These are phyloP conservation scores for Xanthoconium purpureum DNA, from an alignment of 768 basidiomycete genomes.

Conservation along the genomic window DNA sequence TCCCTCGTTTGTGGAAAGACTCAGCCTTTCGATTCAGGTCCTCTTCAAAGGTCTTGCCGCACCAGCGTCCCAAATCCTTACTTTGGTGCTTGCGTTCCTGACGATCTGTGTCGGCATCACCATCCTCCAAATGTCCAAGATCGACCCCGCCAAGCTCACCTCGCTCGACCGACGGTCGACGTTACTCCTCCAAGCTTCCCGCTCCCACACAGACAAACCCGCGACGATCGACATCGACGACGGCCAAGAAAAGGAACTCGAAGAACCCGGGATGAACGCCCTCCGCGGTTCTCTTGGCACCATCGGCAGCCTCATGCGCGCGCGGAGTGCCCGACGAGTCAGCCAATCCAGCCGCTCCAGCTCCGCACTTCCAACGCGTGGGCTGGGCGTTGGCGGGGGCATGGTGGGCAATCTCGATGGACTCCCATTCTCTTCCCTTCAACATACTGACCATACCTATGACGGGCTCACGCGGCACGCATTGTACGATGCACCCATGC, in stretches of 20 bases:
- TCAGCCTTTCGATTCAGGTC: conserved; percentile 47
- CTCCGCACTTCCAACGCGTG: conserved; percentile 17
- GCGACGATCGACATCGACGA: conserved; percentile 37
- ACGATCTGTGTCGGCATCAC: conserved; percentile 91
- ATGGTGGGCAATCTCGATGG: conserved; percentile 28
- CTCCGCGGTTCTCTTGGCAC: conserved; percentile 90
- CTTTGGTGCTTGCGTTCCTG: conserved; percentile 88
- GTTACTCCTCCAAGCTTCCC: conserved; percentile 84
- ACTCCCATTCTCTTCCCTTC: conserved; percentile 21
- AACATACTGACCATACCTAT: conserved; percentile 36
- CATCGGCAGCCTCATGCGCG: conserved; percentile 85
- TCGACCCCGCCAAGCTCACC: conserved; percentile 77
- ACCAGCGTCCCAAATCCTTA: conserved; percentile 74
- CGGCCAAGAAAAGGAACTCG: conserved; percentile 62
- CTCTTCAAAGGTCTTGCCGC: conserved; percentile 89
- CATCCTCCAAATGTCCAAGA: conserved; percentile 92
- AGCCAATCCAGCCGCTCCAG: conserved; percentile 44
- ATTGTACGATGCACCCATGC: conserved; percentile 86
- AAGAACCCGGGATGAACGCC: conserved; percentile 92
- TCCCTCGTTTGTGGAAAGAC: not conserved
- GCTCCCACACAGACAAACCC: conserved; percentile 58
- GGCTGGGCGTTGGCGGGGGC: conserved; percentile 25
- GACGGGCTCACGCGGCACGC: conserved; percentile 72
- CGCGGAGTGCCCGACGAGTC: conserved; percentile 50
- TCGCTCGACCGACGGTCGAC: conserved; percentile 89